Evolutionary conservation across 1,284 basidiomycete species (phyloP), one percentile per base, ranked within the genome.

Genomic region (Ganoderma boninense): DNA sequence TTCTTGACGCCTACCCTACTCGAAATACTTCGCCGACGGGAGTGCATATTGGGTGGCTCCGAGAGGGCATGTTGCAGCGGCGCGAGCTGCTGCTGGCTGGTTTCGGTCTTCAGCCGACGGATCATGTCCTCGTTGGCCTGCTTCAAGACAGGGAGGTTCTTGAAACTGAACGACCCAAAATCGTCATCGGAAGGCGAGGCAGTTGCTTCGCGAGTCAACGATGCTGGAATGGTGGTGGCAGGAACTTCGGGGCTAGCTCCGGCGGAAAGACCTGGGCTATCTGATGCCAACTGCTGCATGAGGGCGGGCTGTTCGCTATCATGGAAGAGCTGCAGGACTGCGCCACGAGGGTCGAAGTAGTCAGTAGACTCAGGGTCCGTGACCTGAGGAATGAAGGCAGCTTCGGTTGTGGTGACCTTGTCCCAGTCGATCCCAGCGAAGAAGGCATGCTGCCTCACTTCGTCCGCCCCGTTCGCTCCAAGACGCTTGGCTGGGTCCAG

Each of bases 91-190:
- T 61, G 59, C 40, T 62, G 60, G 23, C 60, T 43, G 6, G 60
- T 62, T 75, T 95, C 94, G 0, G 93, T 94, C 83, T 92, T 92
- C 80, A 99, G 88, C 83, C 98, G 97, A 69, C 96, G 91, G 77
- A 99, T 98, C 74, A 99, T 93, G 80, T 99, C 97, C 82, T 99
- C 98, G 80, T 99, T 99, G 29, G 96, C 97, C 82, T 99, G 97
- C 84, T 99, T 99, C 79, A 99, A 85, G 13, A 99, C 91, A 0
- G 97, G 96, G 62, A 99, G 81, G 78, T 99, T 99, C 87, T 99
- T 99, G 89, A 97, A 99, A 81, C 92, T 97, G 84, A 99, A 99
- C 0, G 96, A 92, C 40, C 98, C 98, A 82, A 99, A 99, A 77
- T 99, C 97, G 76, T 97, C 96, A 76, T 88, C 86, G 18, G 87